Base-by-base conservation (phyloP, 176 grass and related monocot genomes). In the Triticum dicoccoides region DNA sequence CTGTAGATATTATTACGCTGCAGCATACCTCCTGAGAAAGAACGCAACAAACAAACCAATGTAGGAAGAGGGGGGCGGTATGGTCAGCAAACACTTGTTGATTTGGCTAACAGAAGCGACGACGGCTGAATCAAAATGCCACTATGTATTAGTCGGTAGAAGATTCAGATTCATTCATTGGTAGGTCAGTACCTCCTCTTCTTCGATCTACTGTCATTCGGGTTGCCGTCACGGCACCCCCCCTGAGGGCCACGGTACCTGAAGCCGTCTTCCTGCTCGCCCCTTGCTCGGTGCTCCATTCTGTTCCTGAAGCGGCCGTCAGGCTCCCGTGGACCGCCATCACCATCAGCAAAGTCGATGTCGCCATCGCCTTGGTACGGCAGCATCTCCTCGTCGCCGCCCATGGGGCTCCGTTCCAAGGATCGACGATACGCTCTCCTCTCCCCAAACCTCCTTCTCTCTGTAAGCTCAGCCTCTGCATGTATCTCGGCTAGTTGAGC, bases 361-460 rank as follows among this genome's bases (percentile, higher is more conserved):
- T 91, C 69, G 1, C 66, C 82, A 25, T 82, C 89, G 25, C 38
- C 35, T 11, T 69, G 39, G n/a, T 91, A 91, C 11, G 81, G 23
- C 27, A 71, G 21, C 64, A 91, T 88, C 63, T 85, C 85, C 0
- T 88, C 89, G 1, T 88, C 82, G 0, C 70, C 54, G 0, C 77
- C 41, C 4, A n/a, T 21, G 0, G 51, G 52, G 21, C 38, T 78
- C 2, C 1, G 11, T 20, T 83, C 81, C 65, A 84, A 72, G 70
- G 82, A 71, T 17, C 82, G 89, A 41, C 17, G 77, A 69, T 77
- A 84, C 0, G 11, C 18, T 77, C 86, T 76, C 86, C 86, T 84
- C 13, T 88, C 82, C 27, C 82, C 83, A 42, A 71, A 85, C 76
- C 76, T 88, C 89, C 89, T 85, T 52, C 86, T 81, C 17, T 84